Evolutionary conservation across 495 filamentous ascomycete species (phyloP).

Genomic region (Zalerion maritima): DNA sequence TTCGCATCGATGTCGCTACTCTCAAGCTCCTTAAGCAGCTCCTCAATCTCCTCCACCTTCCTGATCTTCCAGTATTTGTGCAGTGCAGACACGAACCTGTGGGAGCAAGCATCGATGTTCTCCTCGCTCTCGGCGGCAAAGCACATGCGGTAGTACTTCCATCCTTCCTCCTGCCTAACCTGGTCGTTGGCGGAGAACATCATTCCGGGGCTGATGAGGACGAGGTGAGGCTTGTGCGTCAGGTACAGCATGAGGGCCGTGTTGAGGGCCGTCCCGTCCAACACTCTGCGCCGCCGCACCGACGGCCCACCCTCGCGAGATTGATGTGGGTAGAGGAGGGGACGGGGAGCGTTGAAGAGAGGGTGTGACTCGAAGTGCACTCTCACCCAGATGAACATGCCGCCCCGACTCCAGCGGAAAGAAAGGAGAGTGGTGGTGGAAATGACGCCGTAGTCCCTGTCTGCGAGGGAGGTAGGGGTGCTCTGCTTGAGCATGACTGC

Average conservation of each 20-base stretch:
- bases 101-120: slow-evolving; percentile 41
- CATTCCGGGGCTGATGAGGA: slow-evolving; percentile 49
- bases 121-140: slow-evolving; percentile 70
- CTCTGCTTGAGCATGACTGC: slow-evolving; percentile 41
- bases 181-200: slow-evolving; percentile 55
- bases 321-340: slow-evolving; percentile 10
- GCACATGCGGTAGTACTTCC: slow-evolving; percentile 61
- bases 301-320: too few species aligned
- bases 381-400: slow-evolving; percentile 85
- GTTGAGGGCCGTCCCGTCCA: slow-evolving; percentile 30
- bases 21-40: slow-evolving; percentile 17
- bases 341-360: slow-evolving; percentile 33
- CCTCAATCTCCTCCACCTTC: slow-evolving; percentile 47
- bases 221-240: slow-evolving; percentile 49
- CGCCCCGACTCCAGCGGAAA: slow-evolving; percentile 68
- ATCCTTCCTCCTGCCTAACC: slow-evolving; percentile 37
- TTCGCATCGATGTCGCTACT: too few species aligned
- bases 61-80: slow-evolving; percentile 62
- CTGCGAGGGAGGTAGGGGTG: slow-evolving; percentile 17
- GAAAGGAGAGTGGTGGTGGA: slow-evolving; percentile 54
- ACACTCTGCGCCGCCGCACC: too few species aligned
- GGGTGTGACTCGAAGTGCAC: slow-evolving; percentile 58
- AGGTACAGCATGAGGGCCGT: slow-evolving; percentile 59
- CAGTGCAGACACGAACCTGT: slow-evolving; percentile 51
- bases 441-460: slow-evolving; percentile 51